phyloP scores from a whole-genome alignment of 2,329 filamentous ascomycete genomes.

The Parastagonospora avenae region DNA sequence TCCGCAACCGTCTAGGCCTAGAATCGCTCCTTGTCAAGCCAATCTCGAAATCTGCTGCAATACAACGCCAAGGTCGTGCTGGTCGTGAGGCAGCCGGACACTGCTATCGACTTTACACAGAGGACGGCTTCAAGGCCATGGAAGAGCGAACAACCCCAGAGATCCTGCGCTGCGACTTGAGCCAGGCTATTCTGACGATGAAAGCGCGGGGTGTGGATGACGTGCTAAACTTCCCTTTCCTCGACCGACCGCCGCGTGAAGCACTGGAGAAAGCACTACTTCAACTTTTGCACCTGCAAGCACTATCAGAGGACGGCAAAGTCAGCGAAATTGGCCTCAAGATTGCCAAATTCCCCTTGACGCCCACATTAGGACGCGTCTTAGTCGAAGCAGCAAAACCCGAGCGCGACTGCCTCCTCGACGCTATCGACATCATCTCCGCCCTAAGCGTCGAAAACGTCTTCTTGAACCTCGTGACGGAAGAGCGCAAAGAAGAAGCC shows the following conservation, averaged over 20 bases:
- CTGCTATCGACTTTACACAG: constrained; percentile 87
- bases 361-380: constrained; percentile 79
- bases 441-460: constrained; percentile 69
- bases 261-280: constrained; percentile 81
- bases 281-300: constrained; percentile 78
- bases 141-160: constrained; percentile 81
- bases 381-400: constrained; percentile 77
- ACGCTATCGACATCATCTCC: constrained; percentile 83
- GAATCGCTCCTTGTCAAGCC: constrained; percentile 89
- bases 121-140: constrained; percentile 72
- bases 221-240: constrained; percentile 79
- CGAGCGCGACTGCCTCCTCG: constrained; percentile 73
- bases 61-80: constrained; percentile 88
- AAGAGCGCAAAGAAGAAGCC: constrained; percentile 65
- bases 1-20: constrained; percentile 79
- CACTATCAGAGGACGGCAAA: constrained; percentile 70
- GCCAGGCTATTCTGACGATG: constrained; percentile 87
- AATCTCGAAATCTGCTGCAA: constrained; percentile 90
- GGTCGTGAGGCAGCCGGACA: constrained; percentile 90
- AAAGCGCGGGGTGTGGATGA: constrained; percentile 88
- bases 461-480: constrained; percentile 63
- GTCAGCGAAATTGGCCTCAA: constrained; percentile 76
- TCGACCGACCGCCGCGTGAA: constrained; percentile 79
- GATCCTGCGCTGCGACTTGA: constrained; percentile 86
- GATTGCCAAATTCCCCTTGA: constrained; percentile 83